phyloP scores from a whole-genome alignment of 2,329 filamentous ascomycete genomes.

The Chrysosporium queenslandicum region DNA sequence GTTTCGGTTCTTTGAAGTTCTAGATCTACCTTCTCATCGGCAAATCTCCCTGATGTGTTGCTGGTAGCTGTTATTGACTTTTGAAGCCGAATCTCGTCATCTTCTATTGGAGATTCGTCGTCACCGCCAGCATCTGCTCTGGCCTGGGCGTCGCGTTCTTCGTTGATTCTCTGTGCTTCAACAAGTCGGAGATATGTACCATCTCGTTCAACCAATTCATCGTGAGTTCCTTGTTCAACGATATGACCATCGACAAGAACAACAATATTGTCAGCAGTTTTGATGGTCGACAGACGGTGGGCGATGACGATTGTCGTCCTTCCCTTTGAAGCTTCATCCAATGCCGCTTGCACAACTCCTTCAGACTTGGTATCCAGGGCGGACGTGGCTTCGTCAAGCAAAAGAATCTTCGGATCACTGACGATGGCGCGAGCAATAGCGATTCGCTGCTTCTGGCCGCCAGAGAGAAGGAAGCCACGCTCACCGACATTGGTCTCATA shows the following conservation, averaged over 20 bases:
- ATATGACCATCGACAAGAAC: conserved; percentile 82
- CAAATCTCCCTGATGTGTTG: conserved; percentile 22
- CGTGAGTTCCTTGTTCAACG: conserved; percentile 82
- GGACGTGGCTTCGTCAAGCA: conserved; percentile 91
- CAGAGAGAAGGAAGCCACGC: conserved; percentile 81
- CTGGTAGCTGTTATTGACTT: conserved; percentile 10
- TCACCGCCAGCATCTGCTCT: conserved; percentile 24
- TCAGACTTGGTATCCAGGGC: conserved; percentile 92
- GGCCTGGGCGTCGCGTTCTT: conserved; percentile 39
- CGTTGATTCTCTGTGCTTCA: conserved; percentile 70
- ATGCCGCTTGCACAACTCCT: conserved; percentile 82
- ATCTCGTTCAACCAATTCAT: conserved; percentile 59
- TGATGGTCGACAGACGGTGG: conserved; percentile 89
- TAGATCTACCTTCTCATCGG: conserved; percentile 26
- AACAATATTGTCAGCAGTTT: conserved; percentile 87
- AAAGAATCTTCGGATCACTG: conserved; percentile 79
- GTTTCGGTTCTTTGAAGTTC: conserved; percentile 39
- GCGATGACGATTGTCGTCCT: conserved; percentile 94
- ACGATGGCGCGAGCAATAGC: conserved; percentile 87
- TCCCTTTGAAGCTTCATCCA: conserved; percentile 74
- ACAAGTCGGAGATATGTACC: conserved; percentile 78
- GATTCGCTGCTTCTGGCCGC: conserved; percentile 94
- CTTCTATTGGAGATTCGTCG: conserved; percentile 5
- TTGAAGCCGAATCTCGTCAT: conserved; percentile 9
- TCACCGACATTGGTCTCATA: conserved; percentile 96